A percentile compares a stretch with the other conserved stretches of the same genome.
These are phyloP conservation scores for Mycena floridula DNA, from an alignment of 768 basidiomycete species.

Conservation along the genomic window DNA sequence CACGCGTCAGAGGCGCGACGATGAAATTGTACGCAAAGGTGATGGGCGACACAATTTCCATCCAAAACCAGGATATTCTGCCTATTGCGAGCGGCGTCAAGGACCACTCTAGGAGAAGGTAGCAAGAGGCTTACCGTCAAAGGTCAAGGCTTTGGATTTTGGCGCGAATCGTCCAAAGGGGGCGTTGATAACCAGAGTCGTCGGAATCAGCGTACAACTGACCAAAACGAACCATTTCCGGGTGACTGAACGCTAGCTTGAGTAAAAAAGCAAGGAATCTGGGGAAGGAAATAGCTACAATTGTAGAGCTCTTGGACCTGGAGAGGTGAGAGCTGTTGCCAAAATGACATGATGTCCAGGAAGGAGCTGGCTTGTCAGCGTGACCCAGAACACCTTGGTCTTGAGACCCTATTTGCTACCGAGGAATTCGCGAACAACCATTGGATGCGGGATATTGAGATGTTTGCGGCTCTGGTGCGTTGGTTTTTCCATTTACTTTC, in stretches of 20 bases:
- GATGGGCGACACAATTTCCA: conserved; percentile 46
- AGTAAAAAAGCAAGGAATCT: conserved; percentile 3
- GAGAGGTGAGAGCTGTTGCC: neutral
- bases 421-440: too few species aligned
- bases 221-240: conserved; percentile 42
- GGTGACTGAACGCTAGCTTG: conserved; percentile 15
- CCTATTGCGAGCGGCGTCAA: conserved; percentile 14
- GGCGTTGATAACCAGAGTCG: conserved; percentile 54
- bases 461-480: too few species aligned
- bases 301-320: neutral
- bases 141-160: conserved; percentile 23
- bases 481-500: too few species aligned
- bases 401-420: too few species aligned
- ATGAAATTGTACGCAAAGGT: conserved; percentile 27
- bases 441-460: too few species aligned
- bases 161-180: conserved; percentile 78
- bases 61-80: conserved; percentile 44
- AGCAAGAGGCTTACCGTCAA: conserved; percentile 9
- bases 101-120: neutral
- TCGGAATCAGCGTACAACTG: conserved; percentile 28
- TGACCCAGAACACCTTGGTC: too few species aligned
- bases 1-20: conserved; percentile 25
- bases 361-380: too few species aligned
- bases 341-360: neutral
- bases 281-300: neutral